Conservation (phyloP, 2,329 filamentous ascomycete genomes). For the Monilinia fructicola region DNA sequence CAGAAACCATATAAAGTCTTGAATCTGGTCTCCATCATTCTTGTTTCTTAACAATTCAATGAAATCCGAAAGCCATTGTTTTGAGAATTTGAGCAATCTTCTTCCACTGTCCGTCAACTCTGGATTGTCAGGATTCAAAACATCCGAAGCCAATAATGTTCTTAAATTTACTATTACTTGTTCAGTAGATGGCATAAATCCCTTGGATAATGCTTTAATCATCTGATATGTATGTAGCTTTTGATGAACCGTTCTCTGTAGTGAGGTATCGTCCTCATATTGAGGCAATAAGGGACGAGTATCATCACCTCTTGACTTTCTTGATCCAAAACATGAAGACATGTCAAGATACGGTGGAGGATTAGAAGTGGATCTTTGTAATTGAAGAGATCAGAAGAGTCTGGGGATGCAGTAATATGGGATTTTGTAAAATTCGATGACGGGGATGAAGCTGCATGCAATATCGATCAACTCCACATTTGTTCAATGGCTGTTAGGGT, state of each 20-base stretch:
- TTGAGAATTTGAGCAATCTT: conserved; percentile 67
- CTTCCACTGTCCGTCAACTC: conserved; percentile 77
- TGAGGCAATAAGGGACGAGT: conserved; percentile 73
- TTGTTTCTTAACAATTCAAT: conserved; percentile 82
- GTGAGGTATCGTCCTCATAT: conserved; percentile 76
- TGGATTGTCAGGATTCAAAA: conserved; percentile 72
- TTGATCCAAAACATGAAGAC: conserved; percentile 40
- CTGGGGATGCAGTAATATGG: not conserved
- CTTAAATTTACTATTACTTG: conserved; percentile 78
- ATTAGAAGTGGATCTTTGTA: not conserved
- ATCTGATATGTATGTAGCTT: conserved; percentile 95
- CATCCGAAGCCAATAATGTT: conserved; percentile 72
- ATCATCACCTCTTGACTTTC: conserved; percentile 37
- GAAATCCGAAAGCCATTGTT: conserved; percentile 73
- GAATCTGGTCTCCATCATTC: conserved; percentile 80
- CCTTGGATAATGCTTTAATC: conserved; percentile 74
- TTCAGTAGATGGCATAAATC: conserved; percentile 90
- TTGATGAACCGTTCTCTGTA: conserved; percentile 77
- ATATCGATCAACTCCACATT: conserved; percentile 14
- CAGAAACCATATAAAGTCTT: conserved; percentile 88
- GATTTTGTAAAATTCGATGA: conserved; percentile 18
- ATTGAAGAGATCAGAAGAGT: not conserved
- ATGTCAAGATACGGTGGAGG: conserved; percentile 29
- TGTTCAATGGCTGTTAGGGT: not conserved
- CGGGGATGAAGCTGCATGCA: conserved; percentile 18